Evolutionary conservation across 306 rosid species (phyloP).

Genomic region (Fragaria nilgerrensis): DNA sequence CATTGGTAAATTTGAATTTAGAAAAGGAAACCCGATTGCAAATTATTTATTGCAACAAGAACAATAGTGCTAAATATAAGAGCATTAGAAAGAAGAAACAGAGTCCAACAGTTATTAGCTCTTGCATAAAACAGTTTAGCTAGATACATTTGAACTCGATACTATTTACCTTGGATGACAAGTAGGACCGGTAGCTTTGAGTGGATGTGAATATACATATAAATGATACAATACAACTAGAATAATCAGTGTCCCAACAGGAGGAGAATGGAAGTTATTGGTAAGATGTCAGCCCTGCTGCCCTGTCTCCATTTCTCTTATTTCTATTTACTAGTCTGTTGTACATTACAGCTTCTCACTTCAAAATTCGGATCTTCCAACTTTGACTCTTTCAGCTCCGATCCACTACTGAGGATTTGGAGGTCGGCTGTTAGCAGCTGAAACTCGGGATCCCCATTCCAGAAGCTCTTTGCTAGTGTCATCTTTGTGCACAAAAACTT

Average conservation of each 20-base stretch:
- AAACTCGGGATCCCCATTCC: conserved; percentile 94
- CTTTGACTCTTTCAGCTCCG: background rate
- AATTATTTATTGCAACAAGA: too few species aligned
- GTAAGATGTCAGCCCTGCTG: background rate
- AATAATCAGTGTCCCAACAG: background rate
- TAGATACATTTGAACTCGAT: background rate
- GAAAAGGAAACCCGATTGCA: too few species aligned
- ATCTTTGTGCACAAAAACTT: conserved; percentile 72
- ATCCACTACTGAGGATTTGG: conserved; percentile 71
- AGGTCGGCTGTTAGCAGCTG: conserved; percentile 81
- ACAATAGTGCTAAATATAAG: too few species aligned
- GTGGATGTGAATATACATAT: background rate
- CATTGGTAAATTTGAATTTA: background rate
- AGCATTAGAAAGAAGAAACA: too few species aligned
- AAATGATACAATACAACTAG: background rate
- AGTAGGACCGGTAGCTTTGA: background rate
- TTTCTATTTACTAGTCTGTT: conserved; percentile 6
- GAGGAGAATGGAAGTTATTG: background rate
- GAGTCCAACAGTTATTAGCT: background rate
- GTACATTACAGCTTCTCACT: background rate
- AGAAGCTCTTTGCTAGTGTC: conserved; percentile 92
- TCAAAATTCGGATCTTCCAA: background rate
- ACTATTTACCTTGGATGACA: conserved; percentile 1
- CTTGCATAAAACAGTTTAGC: background rate
- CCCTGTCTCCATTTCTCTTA: background rate